Conservation (phyloP, 352 stramenopile species). For the Phytophthora sp. region DNA sequence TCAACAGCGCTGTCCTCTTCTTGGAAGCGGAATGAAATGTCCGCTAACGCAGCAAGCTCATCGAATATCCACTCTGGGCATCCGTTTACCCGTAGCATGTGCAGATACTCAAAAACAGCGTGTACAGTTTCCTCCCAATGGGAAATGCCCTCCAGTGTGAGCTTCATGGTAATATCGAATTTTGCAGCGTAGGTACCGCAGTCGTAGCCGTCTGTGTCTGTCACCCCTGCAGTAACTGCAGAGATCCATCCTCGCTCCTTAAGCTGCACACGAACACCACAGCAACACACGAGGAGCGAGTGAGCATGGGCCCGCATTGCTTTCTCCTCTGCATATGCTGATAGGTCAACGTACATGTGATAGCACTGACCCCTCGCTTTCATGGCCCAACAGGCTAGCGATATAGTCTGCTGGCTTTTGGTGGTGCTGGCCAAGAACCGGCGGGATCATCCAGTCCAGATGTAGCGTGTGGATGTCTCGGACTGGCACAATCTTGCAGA, state of each 20-base stretch:
- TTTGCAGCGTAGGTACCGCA: conserved; percentile 68
- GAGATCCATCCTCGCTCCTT: conserved; percentile 83
- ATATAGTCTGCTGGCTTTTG: conserved; percentile 86
- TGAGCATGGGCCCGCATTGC: neutral
- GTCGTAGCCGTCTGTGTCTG: conserved; percentile 75
- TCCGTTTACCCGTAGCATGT: conserved; percentile 55
- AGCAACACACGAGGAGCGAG: neutral
- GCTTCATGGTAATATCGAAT: conserved; percentile 79
- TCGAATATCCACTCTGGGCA: conserved; percentile 77
- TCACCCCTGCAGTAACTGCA: conserved; percentile 72
- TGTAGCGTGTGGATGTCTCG: conserved; percentile 81
- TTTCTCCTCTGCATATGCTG: neutral
- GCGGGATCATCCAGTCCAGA: conserved; percentile 80
- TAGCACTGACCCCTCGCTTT: conserved; percentile 84
- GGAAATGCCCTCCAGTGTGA: conserved; percentile 64
- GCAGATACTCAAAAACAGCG: conserved; percentile 72
- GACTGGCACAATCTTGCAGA: conserved; percentile 77
- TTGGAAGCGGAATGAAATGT: conserved; percentile 81
- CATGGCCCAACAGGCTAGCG: conserved; percentile 78
- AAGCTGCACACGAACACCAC: conserved; percentile 42
- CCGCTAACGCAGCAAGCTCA: conserved; percentile 66
- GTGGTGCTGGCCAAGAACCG: conserved; percentile 68
- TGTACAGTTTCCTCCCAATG: conserved; percentile 68
- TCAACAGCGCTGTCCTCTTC: conserved; percentile 75
- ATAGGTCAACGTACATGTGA: conserved; percentile 56